phyloP scores from a whole-genome alignment of 345 rosid species.

The Bretschneidera sinensis region DNA sequence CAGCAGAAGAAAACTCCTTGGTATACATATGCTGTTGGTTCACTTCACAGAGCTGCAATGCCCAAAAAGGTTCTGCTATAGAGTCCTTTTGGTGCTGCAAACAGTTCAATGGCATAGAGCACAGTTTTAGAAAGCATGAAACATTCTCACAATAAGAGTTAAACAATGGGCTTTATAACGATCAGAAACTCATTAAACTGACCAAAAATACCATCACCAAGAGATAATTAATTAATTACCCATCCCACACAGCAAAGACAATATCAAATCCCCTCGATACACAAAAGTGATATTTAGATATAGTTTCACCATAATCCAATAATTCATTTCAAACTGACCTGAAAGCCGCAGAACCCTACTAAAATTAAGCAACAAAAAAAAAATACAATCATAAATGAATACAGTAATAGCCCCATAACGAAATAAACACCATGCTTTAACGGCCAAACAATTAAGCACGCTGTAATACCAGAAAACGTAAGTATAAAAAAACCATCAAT shows the following conservation, averaged over 20 bases:
- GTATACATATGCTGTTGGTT: no score
- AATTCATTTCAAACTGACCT: slow-evolving; percentile 3
- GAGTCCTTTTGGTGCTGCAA: background rate
- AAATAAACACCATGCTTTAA: background rate
- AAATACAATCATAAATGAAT: background rate
- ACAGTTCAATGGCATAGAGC: background rate
- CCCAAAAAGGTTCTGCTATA: background rate
- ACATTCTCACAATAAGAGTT: background rate
- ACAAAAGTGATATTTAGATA: background rate
- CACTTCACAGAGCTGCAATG: no score
- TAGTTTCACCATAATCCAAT: slow-evolving; percentile 5
- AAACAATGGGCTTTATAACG: background rate
- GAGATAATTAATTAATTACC: background rate
- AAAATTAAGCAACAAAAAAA: background rate
- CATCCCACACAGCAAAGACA: background rate
- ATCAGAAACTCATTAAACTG: background rate
- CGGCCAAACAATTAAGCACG: background rate
- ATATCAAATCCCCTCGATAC: background rate
- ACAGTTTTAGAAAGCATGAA: background rate
- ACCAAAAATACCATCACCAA: background rate
- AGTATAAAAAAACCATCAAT: background rate
- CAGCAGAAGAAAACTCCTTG: no score
- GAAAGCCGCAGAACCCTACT: background rate
- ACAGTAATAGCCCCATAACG: background rate
- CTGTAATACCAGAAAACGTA: background rate